Base-by-base conservation (phyloP, 2,329 filamentous ascomycete genomes). In the Fusarium fujikuroi region DNA sequence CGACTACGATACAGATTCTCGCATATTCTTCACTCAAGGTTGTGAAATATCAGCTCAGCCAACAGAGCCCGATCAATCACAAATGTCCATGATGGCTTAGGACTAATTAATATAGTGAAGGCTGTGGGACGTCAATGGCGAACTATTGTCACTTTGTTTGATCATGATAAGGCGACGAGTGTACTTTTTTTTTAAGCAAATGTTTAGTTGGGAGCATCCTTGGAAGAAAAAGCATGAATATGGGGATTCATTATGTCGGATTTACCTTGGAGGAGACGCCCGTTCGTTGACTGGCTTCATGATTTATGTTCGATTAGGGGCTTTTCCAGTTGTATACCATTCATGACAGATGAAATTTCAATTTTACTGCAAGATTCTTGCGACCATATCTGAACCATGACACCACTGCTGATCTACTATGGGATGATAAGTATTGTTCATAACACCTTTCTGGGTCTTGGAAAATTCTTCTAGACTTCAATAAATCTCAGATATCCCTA, bases 1-100 rank as follows among this genome's bases (percentile, higher is more conserved):
- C 81, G 91, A 94, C 63, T 91, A 91, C 77, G 87, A 92, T 71
- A 85, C 87, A 69, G 88, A 91, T 9, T 93, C 94, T 9, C 90
- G 93, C 43, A 87, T 98, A 54, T 98, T 98, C 85, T 99, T 98
- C 82, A 91, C 95, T 2, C 96, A 99, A 81, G 95, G 92, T 11
- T 95, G 92, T 81, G 93, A 91, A 78, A 77, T 87, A 16, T 79
- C 82, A 15, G 72, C 75, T 14, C 60, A 73, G 40, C 73, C 66
- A 15, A 75, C 72, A n/a, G 76, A 78, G 42, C 52, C 60, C 25
- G 74, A 78, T 34, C 69, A 75, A 43, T 72, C 69, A 16, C 75
- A 72, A 34, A 65, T 64, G 30, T 77, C 76, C 11, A 68, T 74
- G 53, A 62, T 77, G 67, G 74, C 64, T n/a, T 74, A 64, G 49